Evolutionary conservation across 345 rosid genomes (phyloP).

Genomic region (Noccaea caerulescens): DNA sequence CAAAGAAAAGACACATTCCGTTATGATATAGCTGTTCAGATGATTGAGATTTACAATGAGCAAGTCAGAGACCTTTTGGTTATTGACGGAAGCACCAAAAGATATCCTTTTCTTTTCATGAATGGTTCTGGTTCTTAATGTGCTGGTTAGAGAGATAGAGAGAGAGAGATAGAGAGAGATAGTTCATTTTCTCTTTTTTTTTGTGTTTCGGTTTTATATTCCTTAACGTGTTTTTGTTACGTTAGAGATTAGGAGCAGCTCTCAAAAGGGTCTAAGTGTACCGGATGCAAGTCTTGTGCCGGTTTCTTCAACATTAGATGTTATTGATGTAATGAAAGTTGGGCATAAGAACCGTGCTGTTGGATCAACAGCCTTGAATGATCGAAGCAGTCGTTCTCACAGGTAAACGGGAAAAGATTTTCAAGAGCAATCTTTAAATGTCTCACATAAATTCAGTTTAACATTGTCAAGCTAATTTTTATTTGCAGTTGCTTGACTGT

Average conservation of each 20-base stretch:
- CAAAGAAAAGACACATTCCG: conserved; percentile 78
- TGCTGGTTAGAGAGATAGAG: conserved; percentile 8
- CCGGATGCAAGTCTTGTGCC: conserved; percentile 87
- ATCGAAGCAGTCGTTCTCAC: conserved; percentile 97
- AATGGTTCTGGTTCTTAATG: conserved; percentile 19
- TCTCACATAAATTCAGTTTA: conserved; percentile 17
- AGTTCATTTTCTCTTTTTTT: neutral
- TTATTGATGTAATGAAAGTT: conserved; percentile 84
- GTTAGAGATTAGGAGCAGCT: conserved; percentile 90
- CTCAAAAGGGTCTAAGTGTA: conserved; percentile 91
- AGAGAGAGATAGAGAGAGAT: too few relatives aligned
- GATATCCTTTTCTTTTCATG: conserved; percentile 76
- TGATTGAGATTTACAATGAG: conserved; percentile 97
- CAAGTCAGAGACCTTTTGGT: conserved; percentile 95
- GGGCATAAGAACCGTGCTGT: conserved; percentile 93
- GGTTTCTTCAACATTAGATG: conserved; percentile 85
- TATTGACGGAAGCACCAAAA: conserved; percentile 85
- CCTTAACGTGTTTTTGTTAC: conserved; percentile 63
- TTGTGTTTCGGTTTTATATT: conserved; percentile 15
- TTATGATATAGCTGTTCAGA: conserved; percentile 88
- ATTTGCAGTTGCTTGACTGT: conserved; percentile 89
- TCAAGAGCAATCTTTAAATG: neutral
- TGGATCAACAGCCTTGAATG: conserved; percentile 95
- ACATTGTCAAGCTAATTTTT: conserved; percentile 28
- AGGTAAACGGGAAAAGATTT: conserved; percentile 54